Evolutionary conservation across 2,329 filamentous ascomycete genomes (phyloP).

Genomic region (Lasiodiplodia citricola): DNA sequence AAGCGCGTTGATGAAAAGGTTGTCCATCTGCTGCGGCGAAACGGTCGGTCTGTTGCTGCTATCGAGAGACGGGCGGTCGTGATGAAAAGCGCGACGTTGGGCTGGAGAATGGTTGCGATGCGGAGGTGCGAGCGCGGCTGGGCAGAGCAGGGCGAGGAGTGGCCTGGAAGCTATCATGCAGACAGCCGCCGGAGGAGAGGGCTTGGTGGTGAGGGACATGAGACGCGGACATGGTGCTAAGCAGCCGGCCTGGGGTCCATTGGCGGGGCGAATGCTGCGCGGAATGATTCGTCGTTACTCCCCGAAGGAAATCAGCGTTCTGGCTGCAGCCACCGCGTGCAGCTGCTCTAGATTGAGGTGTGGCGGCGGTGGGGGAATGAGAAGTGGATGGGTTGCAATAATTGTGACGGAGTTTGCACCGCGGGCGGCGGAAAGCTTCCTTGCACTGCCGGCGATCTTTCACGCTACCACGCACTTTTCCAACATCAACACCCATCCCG

Average conservation of each 20-base stretch:
- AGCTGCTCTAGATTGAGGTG: constrained; percentile 12
- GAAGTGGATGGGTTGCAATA: not conserved
- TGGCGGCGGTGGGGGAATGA: not conserved
- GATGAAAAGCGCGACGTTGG: constrained; percentile 32
- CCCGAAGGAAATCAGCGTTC: not conserved
- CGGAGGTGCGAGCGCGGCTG: constrained; percentile 26
- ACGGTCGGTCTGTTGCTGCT: constrained; percentile 26
- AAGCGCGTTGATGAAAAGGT: constrained; percentile 60
- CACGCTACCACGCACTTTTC: constrained; percentile 13
- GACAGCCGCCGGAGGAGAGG: constrained; percentile 58
- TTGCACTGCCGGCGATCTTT: constrained; percentile 10
- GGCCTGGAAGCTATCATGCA: constrained; percentile 49
- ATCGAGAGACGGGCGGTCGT: constrained; percentile 14
- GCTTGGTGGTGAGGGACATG: constrained; percentile 65
- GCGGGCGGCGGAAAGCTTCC: not conserved
- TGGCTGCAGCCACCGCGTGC: not conserved
- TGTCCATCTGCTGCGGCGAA: constrained; percentile 50
- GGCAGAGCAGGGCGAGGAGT: constrained; percentile 42
- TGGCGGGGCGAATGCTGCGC: constrained; percentile 3
- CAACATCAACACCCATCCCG: constrained; percentile 27
- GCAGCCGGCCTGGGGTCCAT: constrained; percentile 5
- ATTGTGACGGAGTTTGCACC: not conserved
- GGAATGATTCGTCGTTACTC: not conserved
- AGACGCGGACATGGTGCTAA: constrained; percentile 65
- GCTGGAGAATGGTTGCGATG: constrained; percentile 1